A percentile compares a stretch with the other conserved stretches of the same genome.
Conservation (phyloP, 768 basidiomycete genomes). For the Mycena galopus region DNA sequence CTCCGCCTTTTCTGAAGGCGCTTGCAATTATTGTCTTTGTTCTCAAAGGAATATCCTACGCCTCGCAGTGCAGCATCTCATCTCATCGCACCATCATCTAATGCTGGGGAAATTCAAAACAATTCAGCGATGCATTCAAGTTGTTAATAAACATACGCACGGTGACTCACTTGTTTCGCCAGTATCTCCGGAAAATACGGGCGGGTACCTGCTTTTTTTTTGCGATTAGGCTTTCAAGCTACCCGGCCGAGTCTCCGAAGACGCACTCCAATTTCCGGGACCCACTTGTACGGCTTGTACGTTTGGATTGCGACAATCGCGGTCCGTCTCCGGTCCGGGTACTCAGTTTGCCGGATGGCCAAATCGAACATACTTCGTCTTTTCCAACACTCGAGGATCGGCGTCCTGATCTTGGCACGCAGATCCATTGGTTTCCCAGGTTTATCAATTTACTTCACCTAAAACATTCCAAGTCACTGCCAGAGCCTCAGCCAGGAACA, state of each 20-base stretch:
- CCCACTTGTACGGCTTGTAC: no score
- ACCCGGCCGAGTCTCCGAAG: no score
- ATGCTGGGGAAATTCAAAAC: not conserved
- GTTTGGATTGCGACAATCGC: no score
- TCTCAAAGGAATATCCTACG: constrained; percentile 22
- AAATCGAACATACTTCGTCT: not conserved
- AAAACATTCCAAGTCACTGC: constrained; percentile 8
- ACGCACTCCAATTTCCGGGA: no score
- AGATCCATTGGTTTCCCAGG: not conserved
- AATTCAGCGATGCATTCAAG: not conserved
- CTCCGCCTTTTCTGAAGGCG: constrained; percentile 4
- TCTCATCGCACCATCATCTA: not conserved
- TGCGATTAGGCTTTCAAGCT: not conserved
- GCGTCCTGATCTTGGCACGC: constrained; percentile 13
- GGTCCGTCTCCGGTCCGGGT: constrained; percentile 17
- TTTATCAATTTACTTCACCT: constrained; percentile 12
- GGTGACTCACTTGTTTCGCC: not conserved
- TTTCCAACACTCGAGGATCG: constrained; percentile 1
- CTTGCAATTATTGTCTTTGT: constrained; percentile 19
- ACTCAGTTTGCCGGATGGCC: not conserved
- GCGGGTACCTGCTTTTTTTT: no score
- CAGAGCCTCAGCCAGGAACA: constrained; percentile 23
- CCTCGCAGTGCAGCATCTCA: not conserved
- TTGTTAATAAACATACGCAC: not conserved
- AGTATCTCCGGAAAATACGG: not conserved